Conservation (phyloP, 2,329 filamentous ascomycete species). For the Saccharata proteae region DNA sequence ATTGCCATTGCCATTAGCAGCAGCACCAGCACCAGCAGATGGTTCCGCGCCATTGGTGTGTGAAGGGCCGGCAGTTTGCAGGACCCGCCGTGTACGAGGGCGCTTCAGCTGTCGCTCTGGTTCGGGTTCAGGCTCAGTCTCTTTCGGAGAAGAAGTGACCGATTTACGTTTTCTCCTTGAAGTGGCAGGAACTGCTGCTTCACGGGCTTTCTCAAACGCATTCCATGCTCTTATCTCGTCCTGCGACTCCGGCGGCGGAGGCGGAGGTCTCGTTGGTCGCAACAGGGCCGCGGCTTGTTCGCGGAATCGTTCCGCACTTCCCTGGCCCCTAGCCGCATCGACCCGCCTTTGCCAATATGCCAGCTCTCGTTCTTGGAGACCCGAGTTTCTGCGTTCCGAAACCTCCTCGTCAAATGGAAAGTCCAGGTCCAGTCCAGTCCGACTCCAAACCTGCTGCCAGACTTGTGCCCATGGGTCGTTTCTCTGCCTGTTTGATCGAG, state of each 20-base stretch:
- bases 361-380: too few relatives aligned
- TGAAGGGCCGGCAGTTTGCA: slow-evolving; percentile 36
- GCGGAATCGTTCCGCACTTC: slow-evolving; percentile 60
- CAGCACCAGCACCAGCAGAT: slow-evolving; percentile 2
- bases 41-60: slow-evolving; percentile 9
- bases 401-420: slow-evolving; percentile 70
- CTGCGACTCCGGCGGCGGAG: slow-evolving; percentile 55
- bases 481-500: slow-evolving; percentile 4
- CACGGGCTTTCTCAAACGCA: slow-evolving; percentile 73
- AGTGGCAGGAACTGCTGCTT: slow-evolving; percentile 35
- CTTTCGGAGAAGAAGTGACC: slow-evolving; percentile 56
- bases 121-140: slow-evolving; percentile 56
- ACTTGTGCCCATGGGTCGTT: slow-evolving; percentile 54
- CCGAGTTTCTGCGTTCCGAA: slow-evolving; percentile 35
- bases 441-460: slow-evolving; percentile 83
- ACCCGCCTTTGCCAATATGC: slow-evolving; percentile 74
- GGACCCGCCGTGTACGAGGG: slow-evolving; percentile 62
- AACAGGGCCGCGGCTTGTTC: slow-evolving; percentile 53
- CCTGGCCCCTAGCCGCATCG: slow-evolving; percentile 67
- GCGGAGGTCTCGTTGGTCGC: slow-evolving; percentile 27
- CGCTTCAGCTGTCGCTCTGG: slow-evolving; percentile 82
- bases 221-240: slow-evolving; percentile 84
- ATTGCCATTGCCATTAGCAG: slow-evolving; percentile 14
- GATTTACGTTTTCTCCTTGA: slow-evolving; percentile 68
- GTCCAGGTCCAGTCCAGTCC: slow-evolving; percentile 65